Base-by-base conservation (phyloP, 2,329 filamentous ascomycete genomes). In the Fusarium irregulare region DNA sequence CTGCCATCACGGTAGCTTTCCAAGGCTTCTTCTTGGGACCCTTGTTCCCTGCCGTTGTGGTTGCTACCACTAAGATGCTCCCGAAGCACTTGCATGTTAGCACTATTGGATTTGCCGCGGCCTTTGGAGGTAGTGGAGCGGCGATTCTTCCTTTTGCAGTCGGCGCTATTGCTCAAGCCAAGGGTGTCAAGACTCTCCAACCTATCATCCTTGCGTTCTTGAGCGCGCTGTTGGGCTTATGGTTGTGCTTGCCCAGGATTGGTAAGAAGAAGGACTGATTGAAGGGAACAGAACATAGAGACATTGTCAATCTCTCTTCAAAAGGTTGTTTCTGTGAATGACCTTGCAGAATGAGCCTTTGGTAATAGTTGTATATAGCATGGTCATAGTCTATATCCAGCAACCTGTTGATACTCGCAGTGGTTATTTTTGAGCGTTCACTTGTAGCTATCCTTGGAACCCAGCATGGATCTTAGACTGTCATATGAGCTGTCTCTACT, bases 21-120 rank as follows among this genome's bases (percentile, higher is more conserved):
- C 87, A 93, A 65, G 93, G 93, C 0, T 93, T 95, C 83, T 93
- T 94, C 76, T 83, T 96, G 0, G 93, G 93, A 0, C 93, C 93
- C 0, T 78, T 95, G 20, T 95, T 94, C 78, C 92, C 92, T 0
- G 90, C 89, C 4, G 91, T 86, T 1, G 84, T 95, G 3, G 88
- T 93, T 1, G 89, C 88, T 5, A 88, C 90, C 28, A 93, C 91
- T 0, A 92, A 91, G 73, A 82, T 82, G 5, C 83, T 96, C 3
- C 93, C 92, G 0, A 85, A 85, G 45, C 86, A 92, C 62, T 80
- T 94, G n/a, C 93, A 96, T 75, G 91, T 95, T 32, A 87, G 86
- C 23, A 87, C 90, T 0, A 93, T 96, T 70, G 92, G 92, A 0
- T 95, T 96, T 70, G 90, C 90, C 2, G 88, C 91, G 2, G 92